These are phyloP conservation scores for Onygenales sp. DNA, from an alignment of 2,329 filamentous ascomycete genomes.

Conservation along the genomic window DNA sequence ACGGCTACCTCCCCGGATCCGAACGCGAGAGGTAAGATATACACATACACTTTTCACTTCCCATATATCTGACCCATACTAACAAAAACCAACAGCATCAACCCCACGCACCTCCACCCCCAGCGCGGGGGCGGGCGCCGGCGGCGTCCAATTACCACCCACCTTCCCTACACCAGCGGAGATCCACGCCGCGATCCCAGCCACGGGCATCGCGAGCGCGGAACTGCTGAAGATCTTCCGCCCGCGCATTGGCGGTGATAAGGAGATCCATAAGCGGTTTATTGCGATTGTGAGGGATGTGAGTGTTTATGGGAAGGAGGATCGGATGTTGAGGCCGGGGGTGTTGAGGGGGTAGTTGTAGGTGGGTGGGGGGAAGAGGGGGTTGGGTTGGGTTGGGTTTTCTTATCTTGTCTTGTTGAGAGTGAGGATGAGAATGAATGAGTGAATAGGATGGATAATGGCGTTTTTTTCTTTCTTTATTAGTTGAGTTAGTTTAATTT, in stretches of 20 bases:
- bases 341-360: conserved; percentile 14
- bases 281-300: conserved; percentile 37
- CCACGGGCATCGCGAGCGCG: conserved; percentile 34
- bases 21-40: background rate
- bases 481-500: background rate
- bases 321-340: conserved; percentile 31
- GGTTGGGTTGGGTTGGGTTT: too few species aligned
- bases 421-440: too few species aligned
- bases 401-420: too few species aligned
- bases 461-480: background rate
- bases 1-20: background rate
- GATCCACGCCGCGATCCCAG: conserved; percentile 38
- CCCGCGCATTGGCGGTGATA: conserved; percentile 31
- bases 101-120: background rate
- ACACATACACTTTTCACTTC: background rate
- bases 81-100: background rate
- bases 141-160: background rate
- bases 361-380: too few species aligned
- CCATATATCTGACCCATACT: background rate
- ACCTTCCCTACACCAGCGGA: conserved; percentile 36
- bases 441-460: too few species aligned
- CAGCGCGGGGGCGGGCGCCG: background rate
- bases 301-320: conserved; percentile 34
- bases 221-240: conserved; percentile 37
- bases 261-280: conserved; percentile 32